phyloP scores from a whole-genome alignment of 441 rosid species.

The Aquilaria agallochum region DNA sequence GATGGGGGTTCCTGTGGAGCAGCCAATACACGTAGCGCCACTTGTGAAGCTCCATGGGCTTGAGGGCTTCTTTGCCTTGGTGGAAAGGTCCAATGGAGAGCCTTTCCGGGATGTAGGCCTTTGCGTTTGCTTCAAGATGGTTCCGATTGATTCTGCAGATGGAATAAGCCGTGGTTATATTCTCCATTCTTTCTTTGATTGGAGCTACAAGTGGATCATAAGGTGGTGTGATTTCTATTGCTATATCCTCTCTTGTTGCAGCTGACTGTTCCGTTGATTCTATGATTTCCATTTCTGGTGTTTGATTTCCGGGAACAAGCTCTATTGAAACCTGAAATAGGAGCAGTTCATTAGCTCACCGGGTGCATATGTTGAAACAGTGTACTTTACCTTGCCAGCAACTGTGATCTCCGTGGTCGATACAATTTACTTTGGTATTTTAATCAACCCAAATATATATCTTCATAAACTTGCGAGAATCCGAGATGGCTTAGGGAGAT shows the following conservation, averaged over 20 bases:
- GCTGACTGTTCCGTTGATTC: not conserved
- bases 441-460: not conserved
- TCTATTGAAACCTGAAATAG: not conserved
- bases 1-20: slow-evolving; percentile 31
- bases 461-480: slow-evolving; percentile 18
- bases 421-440: not conserved
- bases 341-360: too few species aligned
- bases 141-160: slow-evolving; percentile 20
- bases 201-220: slow-evolving; percentile 25
- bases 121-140: slow-evolving; percentile 2
- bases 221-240: slow-evolving; percentile 20
- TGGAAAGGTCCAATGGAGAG: slow-evolving; percentile 53
- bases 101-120: slow-evolving; percentile 26
- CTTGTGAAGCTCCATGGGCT: slow-evolving; percentile 33
- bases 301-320: not conserved
- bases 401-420: too few species aligned
- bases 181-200: slow-evolving; percentile 37
- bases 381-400: not conserved
- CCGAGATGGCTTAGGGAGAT: slow-evolving; percentile 36
- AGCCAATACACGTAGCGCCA: slow-evolving; percentile 47
- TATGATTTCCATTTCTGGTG: slow-evolving; percentile 6
- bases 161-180: slow-evolving; percentile 20
- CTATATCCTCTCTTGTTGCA: slow-evolving; percentile 20
- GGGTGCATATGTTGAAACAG: not conserved
- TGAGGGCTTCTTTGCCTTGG: not conserved